phyloP scores from a whole-genome alignment of 2,329 filamentous ascomycete species.

The Albophoma yamanashiensis region DNA sequence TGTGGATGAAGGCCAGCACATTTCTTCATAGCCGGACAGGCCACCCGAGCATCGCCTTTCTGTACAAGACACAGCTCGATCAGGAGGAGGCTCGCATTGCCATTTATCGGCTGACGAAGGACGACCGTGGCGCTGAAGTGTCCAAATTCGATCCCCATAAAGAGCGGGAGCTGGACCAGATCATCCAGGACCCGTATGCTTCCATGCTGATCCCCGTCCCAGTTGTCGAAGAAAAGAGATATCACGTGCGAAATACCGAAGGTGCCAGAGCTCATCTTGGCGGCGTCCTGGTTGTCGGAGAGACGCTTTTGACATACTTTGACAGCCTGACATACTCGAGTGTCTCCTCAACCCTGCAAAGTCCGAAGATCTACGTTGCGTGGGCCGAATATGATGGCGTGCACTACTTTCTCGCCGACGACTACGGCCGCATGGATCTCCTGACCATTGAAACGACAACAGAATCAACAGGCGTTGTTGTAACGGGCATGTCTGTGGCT shows the following conservation, averaged over 20 bases:
- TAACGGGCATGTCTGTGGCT: conserved; percentile 62
- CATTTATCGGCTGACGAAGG: conserved; percentile 46
- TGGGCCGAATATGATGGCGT: conserved; percentile 80
- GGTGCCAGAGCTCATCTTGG: conserved; percentile 48
- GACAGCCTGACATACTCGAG: conserved; percentile 63
- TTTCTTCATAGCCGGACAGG: conserved; percentile 49
- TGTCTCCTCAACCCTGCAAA: conserved; percentile 53
- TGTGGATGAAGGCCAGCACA: conserved; percentile 47
- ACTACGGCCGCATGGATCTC: conserved; percentile 80
- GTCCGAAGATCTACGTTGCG: conserved; percentile 79
- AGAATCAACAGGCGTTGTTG: conserved; percentile 51
- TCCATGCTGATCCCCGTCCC: conserved; percentile 53
- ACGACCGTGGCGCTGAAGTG: conserved; percentile 44
- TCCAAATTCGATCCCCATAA: conserved; percentile 44
- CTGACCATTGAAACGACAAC: conserved; percentile 65
- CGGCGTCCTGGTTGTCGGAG: conserved; percentile 64
- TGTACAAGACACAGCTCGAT: conserved; percentile 44
- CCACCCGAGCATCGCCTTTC: conserved; percentile 45
- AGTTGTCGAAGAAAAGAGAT: conserved; percentile 46
- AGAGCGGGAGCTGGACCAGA: conserved; percentile 43
- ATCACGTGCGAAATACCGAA: conserved; percentile 45
- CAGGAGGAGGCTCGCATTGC: conserved; percentile 43
- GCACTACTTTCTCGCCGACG: conserved; percentile 81
- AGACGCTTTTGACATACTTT: conserved; percentile 76
- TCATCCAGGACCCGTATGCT: conserved; percentile 44